Evolutionary conservation across 208 protist genomes (phyloP).

Genomic region (Phytomonas francai): DNA sequence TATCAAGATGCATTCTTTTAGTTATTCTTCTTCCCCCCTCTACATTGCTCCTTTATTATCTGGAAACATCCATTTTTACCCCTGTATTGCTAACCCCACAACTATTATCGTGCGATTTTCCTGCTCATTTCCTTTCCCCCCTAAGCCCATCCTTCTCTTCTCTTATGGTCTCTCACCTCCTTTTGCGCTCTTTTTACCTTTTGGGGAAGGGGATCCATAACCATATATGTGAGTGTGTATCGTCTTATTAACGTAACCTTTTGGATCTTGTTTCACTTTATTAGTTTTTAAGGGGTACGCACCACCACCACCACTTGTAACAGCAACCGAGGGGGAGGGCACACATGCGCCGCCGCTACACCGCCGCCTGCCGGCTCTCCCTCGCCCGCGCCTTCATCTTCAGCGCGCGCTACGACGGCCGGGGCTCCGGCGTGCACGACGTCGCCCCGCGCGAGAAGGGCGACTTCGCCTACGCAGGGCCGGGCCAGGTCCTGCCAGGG

Average conservation of each 20-base stretch:
- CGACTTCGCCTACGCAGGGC: constrained; percentile 73
- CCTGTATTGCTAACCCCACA: background rate
- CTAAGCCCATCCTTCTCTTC: background rate
- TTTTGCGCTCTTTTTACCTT: background rate
- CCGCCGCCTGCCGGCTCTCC: too few species aligned
- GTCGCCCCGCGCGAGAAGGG: constrained; percentile 63
- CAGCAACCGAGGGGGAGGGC: too few species aligned
- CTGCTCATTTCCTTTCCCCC: background rate
- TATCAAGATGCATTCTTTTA: background rate
- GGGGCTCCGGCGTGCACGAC: constrained; percentile 76
- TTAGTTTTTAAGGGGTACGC: too few species aligned
- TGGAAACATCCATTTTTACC: background rate
- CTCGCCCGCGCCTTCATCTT: constrained; percentile 23
- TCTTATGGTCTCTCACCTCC: background rate
- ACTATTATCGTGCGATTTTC: background rate
- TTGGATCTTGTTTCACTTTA: too few species aligned
- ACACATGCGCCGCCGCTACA: too few species aligned
- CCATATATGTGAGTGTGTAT: constrained; percentile 3
- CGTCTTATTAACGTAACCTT: too few species aligned
- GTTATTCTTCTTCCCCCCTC: background rate
- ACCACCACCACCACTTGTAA: too few species aligned
- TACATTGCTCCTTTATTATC: too few species aligned
- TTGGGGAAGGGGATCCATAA: background rate
- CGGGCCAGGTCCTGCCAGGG: constrained; percentile 60
- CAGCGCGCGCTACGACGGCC: constrained; percentile 59